Conservation (phyloP, 169 alveolate species). For the Theileria parva region DNA sequence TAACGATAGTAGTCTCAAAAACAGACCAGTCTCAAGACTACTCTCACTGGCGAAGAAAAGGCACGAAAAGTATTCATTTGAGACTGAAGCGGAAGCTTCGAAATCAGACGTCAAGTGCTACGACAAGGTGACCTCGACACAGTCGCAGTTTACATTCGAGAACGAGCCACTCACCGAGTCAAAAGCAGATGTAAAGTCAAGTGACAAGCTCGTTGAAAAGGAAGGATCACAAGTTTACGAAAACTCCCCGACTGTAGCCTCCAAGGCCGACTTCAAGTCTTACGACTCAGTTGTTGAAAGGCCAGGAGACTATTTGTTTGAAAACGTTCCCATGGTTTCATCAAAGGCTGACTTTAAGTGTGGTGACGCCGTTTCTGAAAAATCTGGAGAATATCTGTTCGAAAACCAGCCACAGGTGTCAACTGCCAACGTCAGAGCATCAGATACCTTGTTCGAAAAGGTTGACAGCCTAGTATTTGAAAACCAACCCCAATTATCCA, state of each 20-base stretch:
- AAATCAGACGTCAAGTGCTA: slow-evolving; percentile 39
- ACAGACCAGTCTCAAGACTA: slow-evolving; percentile 42
- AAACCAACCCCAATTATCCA: slow-evolving; percentile 42
- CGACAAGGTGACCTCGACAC: background rate
- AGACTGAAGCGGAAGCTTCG: slow-evolving; percentile 23
- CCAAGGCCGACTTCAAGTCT: slow-evolving; percentile 43
- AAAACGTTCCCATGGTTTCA: slow-evolving; percentile 44
- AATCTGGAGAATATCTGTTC: slow-evolving; percentile 37
- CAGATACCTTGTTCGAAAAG: background rate
- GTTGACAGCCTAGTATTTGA: slow-evolving; percentile 29
- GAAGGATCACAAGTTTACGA: slow-evolving; percentile 38
- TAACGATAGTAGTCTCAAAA: slow-evolving; percentile 25
- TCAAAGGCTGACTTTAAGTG: slow-evolving; percentile 56
- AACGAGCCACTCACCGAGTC: slow-evolving; percentile 47
- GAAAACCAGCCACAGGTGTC: slow-evolving; percentile 59
- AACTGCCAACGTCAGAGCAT: slow-evolving; percentile 48
- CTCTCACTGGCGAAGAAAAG: slow-evolving; percentile 43
- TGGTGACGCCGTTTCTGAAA: slow-evolving; percentile 13
- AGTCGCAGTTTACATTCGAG: slow-evolving; percentile 46
- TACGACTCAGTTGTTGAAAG: slow-evolving; percentile 9
- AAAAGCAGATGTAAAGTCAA: slow-evolving; percentile 42
- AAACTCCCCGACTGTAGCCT: slow-evolving; percentile 30
- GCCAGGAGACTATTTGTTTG: slow-evolving; percentile 24
- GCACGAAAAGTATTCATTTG: slow-evolving; percentile 44
- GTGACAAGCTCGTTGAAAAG: slow-evolving; percentile 8